Percentiles rank a stretch among this genome's conserved stretches.
These are phyloP conservation scores for Aspergillus bridgeri DNA, from an alignment of 495 filamentous ascomycete species.

Conservation along the genomic window DNA sequence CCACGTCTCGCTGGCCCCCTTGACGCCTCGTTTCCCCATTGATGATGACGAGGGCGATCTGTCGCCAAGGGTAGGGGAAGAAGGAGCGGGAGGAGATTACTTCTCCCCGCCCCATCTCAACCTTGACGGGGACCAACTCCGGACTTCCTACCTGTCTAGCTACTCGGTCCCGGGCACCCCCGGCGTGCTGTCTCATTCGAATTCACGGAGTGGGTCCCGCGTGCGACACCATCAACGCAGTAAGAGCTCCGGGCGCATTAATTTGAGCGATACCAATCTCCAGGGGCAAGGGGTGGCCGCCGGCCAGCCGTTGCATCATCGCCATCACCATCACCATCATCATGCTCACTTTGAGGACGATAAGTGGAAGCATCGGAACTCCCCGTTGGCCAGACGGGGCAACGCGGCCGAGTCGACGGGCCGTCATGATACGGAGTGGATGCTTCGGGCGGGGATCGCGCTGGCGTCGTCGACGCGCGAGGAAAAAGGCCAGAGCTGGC, in stretches of 20 bases:
- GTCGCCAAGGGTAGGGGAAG: slow-evolving; percentile 7
- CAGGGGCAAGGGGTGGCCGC: slow-evolving; percentile 19
- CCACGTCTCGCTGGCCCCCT: slow-evolving; percentile 57
- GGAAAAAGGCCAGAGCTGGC: slow-evolving; percentile 77
- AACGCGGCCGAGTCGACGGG: slow-evolving; percentile 8
- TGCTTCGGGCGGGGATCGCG: slow-evolving; percentile 67
- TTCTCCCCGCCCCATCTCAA: slow-evolving; percentile 24
- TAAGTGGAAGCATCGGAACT: slow-evolving; percentile 14
- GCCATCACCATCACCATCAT: slow-evolving; percentile 25
- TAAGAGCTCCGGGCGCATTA: slow-evolving; percentile 35
- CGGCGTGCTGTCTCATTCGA: slow-evolving; percentile 40
- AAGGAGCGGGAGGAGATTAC: slow-evolving; percentile 26
- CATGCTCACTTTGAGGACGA: slow-evolving; percentile 10
- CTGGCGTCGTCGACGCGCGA: slow-evolving; percentile 69
- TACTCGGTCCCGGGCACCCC: slow-evolving; percentile 44
- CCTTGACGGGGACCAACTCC: slow-evolving; percentile 3
- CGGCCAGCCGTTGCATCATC: background rate
- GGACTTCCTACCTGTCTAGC: slow-evolving; percentile 43
- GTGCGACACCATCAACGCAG: slow-evolving; percentile 36
- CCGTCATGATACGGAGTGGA: slow-evolving; percentile 63
- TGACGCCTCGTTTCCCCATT: slow-evolving; percentile 63
- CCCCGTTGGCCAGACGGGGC: background rate
- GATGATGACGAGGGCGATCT: slow-evolving; percentile 41
- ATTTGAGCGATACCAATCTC: slow-evolving; percentile 38
- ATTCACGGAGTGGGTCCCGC: slow-evolving; percentile 45